Percentiles rank a stretch among this genome's conserved stretches.
phyloP scores from a whole-genome alignment of 148 eudicot genomes.

The Chenopodium berlandieri region DNA sequence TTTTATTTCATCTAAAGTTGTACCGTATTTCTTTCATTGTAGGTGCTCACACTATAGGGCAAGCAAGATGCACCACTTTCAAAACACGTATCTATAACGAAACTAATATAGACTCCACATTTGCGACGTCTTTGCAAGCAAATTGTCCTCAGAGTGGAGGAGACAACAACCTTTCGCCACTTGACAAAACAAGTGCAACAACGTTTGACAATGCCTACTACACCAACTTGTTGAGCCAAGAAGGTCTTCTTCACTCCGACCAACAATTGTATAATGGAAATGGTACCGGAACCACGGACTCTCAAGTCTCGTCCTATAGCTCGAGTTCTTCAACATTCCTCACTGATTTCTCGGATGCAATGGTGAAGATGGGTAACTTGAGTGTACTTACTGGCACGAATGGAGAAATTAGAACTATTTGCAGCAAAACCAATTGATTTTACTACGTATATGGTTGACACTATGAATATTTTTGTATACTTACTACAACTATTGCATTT shows the following conservation, averaged over 20 bases:
- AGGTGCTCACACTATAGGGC: constrained; percentile 62
- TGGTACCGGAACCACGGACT: constrained; percentile 46
- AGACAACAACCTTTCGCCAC: constrained; percentile 42
- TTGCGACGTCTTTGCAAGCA: constrained; percentile 32
- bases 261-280: constrained; percentile 45
- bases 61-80: constrained; percentile 52
- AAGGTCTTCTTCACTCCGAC: constrained; percentile 67
- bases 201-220: constrained; percentile 56
- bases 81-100: constrained; percentile 50
- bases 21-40: not conserved
- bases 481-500: no score
- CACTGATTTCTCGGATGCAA: constrained; percentile 52
- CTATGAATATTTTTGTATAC: not conserved
- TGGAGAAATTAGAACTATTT: constrained; percentile 63
- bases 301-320: constrained; percentile 43
- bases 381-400: constrained; percentile 55
- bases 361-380: constrained; percentile 66
- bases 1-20: no score
- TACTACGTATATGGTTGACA: not conserved
- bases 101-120: constrained; percentile 51
- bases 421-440: constrained; percentile 47
- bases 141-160: constrained; percentile 54
- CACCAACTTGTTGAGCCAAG: constrained; percentile 33
- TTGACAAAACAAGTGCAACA: constrained; percentile 44
- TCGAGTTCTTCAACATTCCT: constrained; percentile 42